These are phyloP conservation scores for Berkeleyomyces rouxiae DNA, from an alignment of 2,329 filamentous ascomycete species.

Conservation along the genomic window DNA sequence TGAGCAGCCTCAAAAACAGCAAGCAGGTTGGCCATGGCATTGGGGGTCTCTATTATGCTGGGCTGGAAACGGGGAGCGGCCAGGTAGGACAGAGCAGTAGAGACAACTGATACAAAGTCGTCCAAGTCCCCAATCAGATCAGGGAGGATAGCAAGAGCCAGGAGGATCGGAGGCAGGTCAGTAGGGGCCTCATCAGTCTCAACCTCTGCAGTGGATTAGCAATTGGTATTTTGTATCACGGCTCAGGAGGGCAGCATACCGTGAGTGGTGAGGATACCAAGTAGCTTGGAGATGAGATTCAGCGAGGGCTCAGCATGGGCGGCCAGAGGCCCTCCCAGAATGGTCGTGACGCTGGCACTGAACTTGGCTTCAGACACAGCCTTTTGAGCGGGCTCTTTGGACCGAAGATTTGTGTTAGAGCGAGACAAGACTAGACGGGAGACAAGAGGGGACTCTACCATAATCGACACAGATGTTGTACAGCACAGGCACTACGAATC, in stretches of 20 bases:
- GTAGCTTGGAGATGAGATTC: slow-evolving; percentile 38
- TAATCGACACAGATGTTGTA: slow-evolving; percentile 49
- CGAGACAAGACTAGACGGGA: neutral
- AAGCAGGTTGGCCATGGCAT: slow-evolving; percentile 28
- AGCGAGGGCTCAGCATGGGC: slow-evolving; percentile 28
- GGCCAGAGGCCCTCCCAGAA: slow-evolving; percentile 31
- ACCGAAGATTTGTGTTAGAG: slow-evolving; percentile 14
- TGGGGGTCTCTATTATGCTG: slow-evolving; percentile 25
- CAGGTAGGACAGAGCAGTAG: slow-evolving; percentile 39
- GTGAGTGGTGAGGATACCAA: slow-evolving; percentile 36
- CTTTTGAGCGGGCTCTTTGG: slow-evolving; percentile 37
- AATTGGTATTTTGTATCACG: neutral
- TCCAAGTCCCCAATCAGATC: slow-evolving; percentile 31
- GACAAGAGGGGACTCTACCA: slow-evolving; percentile 25
- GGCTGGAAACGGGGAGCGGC: slow-evolving; percentile 35
- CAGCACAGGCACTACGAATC: slow-evolving; percentile 40
- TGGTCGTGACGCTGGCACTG: slow-evolving; percentile 30
- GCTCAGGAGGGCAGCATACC: slow-evolving; percentile 20
- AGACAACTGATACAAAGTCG: slow-evolving; percentile 34
- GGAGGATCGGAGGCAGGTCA: slow-evolving; percentile 31
- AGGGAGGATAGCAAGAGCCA: slow-evolving; percentile 30
- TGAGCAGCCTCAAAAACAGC: slow-evolving; percentile 32
- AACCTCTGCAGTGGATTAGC: slow-evolving; percentile 21
- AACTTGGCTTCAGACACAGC: slow-evolving; percentile 36
- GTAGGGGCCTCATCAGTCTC: slow-evolving; percentile 29